Conservation (phyloP, 1,284 basidiomycete species). For the Taiwanofungus camphoratus region DNA sequence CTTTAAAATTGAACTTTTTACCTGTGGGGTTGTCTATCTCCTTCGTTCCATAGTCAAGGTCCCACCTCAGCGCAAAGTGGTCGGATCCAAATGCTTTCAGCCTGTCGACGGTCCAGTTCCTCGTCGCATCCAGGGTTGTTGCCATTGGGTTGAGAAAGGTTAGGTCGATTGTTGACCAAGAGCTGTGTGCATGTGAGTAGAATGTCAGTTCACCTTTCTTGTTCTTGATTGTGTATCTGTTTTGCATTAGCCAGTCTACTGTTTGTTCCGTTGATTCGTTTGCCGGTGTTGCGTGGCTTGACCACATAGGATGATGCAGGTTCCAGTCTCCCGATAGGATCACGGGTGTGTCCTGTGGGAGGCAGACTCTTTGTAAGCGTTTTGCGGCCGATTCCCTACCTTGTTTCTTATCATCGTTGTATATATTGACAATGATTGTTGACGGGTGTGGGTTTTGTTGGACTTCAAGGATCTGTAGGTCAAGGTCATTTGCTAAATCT, state of each 20-base stretch:
- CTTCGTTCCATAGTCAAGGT: slow-evolving; percentile 1
- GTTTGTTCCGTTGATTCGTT: slow-evolving; percentile 1
- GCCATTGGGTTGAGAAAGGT: slow-evolving; percentile 2
- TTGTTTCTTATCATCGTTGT: slow-evolving; percentile 1
- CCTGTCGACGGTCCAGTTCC: slow-evolving; percentile 6
- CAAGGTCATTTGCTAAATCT: slow-evolving; percentile 4
- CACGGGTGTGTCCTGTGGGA: not conserved
- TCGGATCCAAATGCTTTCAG: slow-evolving; percentile 4
- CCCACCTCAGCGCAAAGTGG: slow-evolving; percentile 8
- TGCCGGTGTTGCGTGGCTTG: not conserved
- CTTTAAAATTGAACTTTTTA: slow-evolving; percentile 8
- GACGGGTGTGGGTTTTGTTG: slow-evolving; percentile 1
- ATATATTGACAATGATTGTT: slow-evolving; percentile 2
- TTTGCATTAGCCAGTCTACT: slow-evolving; percentile 1
- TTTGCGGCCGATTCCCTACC: not conserved
- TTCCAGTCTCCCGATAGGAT: slow-evolving; percentile 6
- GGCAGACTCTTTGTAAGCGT: not conserved
- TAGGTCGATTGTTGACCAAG: slow-evolving; percentile 3
- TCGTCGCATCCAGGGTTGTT: not conserved
- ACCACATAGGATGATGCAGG: slow-evolving; percentile 5
- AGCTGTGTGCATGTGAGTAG: slow-evolving; percentile 1
- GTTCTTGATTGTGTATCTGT: not conserved
- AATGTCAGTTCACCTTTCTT: slow-evolving; percentile 1
- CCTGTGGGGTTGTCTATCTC: slow-evolving; percentile 5
- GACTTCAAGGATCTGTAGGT: slow-evolving; percentile 3